Evolutionary conservation across 106 monocot genomes (phyloP).

Genomic region (Dioscorea dumetorum): DNA sequence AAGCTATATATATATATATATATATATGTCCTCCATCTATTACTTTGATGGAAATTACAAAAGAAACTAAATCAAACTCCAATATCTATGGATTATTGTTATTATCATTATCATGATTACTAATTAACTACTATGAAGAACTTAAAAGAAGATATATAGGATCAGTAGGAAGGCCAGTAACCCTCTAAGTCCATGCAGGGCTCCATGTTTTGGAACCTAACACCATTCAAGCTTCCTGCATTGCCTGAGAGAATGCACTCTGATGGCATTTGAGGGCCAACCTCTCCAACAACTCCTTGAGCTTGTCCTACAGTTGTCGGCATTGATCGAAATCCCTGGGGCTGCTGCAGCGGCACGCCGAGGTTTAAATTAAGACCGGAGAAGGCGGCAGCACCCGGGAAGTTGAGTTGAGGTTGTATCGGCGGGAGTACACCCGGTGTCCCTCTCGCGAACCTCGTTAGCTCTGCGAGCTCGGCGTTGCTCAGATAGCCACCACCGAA

Average conservation of each 20-base stretch:
- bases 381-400: conserved; percentile 3
- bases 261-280: background rate
- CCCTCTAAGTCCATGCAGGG: conserved; percentile 30
- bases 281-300: background rate
- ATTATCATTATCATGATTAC: too few species aligned
- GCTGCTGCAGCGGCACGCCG: conserved; percentile 3
- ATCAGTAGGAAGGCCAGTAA: conserved; percentile 40
- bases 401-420: conserved; percentile 17
- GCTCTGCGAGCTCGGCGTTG: conserved; percentile 28
- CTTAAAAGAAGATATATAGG: too few species aligned
- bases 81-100: too few species aligned
- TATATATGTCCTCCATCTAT: too few species aligned
- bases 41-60: too few species aligned
- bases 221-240: background rate
- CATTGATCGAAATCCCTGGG: conserved; percentile 1
- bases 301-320: background rate
- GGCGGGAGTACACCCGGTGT: conserved; percentile 14
- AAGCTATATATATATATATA: too few species aligned
- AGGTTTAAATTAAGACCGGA: conserved; percentile 34
- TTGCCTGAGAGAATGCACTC: too few species aligned
- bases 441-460: conserved; percentile 19
- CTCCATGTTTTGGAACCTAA: conserved; percentile 21
- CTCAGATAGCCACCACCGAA: background rate
- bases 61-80: too few species aligned
- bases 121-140: too few species aligned